Conservation (phyloP, 306 rosid genomes). For the Cucumis melo region DNA sequence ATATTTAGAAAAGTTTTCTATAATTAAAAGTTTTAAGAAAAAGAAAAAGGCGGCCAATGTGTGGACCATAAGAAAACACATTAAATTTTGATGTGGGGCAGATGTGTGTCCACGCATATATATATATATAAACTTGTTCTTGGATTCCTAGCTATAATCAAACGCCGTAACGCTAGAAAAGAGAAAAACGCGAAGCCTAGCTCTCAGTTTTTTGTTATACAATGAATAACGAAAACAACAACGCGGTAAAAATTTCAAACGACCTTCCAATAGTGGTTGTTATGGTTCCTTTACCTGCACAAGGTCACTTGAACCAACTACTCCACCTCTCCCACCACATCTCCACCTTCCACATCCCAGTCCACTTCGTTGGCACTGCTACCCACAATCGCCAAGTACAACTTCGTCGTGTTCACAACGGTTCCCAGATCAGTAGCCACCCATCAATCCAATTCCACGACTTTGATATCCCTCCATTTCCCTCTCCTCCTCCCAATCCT, state of each 20-base stretch:
- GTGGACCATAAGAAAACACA: too few species aligned
- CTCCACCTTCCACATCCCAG: constrained; percentile 24
- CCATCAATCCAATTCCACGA: constrained; percentile 37
- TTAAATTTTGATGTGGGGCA: too few species aligned
- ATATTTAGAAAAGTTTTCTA: too few species aligned
- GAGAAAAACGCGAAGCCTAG: neutral
- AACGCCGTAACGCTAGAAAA: neutral
- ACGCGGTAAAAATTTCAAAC: neutral
- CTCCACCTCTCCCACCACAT: constrained; percentile 61
- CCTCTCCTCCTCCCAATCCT: constrained; percentile 42
- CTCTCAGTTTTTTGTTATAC: neutral
- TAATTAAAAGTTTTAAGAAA: too few species aligned
- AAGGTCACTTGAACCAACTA: constrained; percentile 82
- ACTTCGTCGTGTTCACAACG: constrained; percentile 19
- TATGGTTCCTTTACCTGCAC: constrained; percentile 60
- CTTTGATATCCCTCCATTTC: constrained; percentile 23
- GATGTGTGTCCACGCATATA: too few species aligned
- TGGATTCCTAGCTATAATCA: neutral
- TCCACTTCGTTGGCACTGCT: constrained; percentile 45
- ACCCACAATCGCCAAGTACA: constrained; percentile 48
- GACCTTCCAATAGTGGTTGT: constrained; percentile 26
- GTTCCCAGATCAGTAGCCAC: neutral
- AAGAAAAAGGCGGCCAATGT: too few species aligned
- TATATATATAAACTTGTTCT: neutral
- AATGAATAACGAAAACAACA: neutral